Base-by-base conservation (phyloP, 2,329 filamentous ascomycete species). In the Monosporascus sp. region DNA sequence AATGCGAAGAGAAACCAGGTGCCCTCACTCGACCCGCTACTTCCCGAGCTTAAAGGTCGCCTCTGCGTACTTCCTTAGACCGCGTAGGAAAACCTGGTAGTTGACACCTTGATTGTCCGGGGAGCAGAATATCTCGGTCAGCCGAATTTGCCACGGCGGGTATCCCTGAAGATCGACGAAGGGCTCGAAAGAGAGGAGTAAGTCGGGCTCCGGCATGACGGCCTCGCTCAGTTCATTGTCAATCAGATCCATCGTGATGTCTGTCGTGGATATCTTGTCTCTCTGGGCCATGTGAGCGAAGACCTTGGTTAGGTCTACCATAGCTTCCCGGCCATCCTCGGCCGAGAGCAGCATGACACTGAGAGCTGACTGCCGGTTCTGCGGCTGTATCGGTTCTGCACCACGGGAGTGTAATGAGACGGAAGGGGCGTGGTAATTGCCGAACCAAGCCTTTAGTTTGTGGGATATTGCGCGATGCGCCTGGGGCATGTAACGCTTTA, bases 231-330 rank as follows among this genome's bases (percentile, higher is more conserved):
- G 80, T 72, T 99, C 94, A 5, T 90, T 88, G 65, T 97, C 91
- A 50, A 99, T 86, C 49, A 99, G 76, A 58, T 97, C 90, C 49
- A 81, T 79, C 53, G 85, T 91, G 65, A 99, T 92, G 67, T 99
- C 92, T 35, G 84, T 78, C 1, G 89, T 81, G 2, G 83, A 82
- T 15, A 99, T 79, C 72, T 96, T 97, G 54, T 85, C 85, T 61
- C 87, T 85, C 70, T 97, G 94, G 7, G 91, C 89, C 94, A 99
- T 97, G 67, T 96, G 90, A 6, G 93, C 84, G 22, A 99, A 78
- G 1, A 95, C 97, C 66, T 92, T 91, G 43, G 94, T 99, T 46
- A 99, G 80, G 70, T 99, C 94, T 41, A 99, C 92, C 58, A 99
- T 83, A 4, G 93, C 97, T 65, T 96, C 91, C 51, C 93, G 85